These are phyloP conservation scores for Malus sylvestris DNA, from an alignment of 306 rosid species.

Conservation along the genomic window DNA sequence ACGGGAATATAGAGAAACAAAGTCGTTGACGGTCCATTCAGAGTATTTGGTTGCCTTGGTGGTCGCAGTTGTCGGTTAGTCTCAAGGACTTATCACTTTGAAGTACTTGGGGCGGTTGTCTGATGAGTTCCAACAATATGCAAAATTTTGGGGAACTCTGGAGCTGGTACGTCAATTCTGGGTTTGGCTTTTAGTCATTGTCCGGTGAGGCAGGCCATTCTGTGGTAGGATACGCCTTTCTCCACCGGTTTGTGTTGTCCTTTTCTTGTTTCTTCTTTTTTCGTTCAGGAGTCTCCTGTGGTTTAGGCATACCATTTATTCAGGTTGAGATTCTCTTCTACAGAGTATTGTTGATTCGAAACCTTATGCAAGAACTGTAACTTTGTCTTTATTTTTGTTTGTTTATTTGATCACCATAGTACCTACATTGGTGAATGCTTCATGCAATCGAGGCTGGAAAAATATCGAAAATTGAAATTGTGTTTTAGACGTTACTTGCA, in stretches of 20 bases:
- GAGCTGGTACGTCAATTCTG: constrained; percentile 24
- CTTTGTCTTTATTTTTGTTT: too few species aligned
- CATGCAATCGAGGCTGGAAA: too few species aligned
- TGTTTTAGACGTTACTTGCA: too few species aligned
- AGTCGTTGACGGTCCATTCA: constrained; percentile 31
- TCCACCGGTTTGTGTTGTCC: constrained; percentile 8
- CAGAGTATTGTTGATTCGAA: constrained; percentile 3
- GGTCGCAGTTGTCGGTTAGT: constrained; percentile 27
- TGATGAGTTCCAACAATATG: constrained; percentile 25
- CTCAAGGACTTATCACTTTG: constrained; percentile 30
- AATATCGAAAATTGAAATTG: too few species aligned
- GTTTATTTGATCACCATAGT: too few species aligned
- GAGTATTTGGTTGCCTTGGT: constrained; percentile 39
- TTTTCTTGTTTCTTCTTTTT: neutral
- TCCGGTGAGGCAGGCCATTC: constrained; percentile 24
- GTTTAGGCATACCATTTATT: constrained; percentile 10
- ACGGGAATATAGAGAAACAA: constrained; percentile 30
- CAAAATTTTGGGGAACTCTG: constrained; percentile 20
- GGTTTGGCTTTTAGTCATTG: constrained; percentile 19
- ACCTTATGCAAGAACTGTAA: too few species aligned
- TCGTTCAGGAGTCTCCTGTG: neutral
- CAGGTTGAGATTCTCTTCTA: constrained; percentile 9
- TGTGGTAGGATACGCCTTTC: constrained; percentile 15
- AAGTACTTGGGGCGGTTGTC: constrained; percentile 32
- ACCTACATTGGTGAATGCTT: too few species aligned